phyloP scores from a whole-genome alignment of 2,329 filamentous ascomycete genomes.

The Chrysoporthe cubensis region DNA sequence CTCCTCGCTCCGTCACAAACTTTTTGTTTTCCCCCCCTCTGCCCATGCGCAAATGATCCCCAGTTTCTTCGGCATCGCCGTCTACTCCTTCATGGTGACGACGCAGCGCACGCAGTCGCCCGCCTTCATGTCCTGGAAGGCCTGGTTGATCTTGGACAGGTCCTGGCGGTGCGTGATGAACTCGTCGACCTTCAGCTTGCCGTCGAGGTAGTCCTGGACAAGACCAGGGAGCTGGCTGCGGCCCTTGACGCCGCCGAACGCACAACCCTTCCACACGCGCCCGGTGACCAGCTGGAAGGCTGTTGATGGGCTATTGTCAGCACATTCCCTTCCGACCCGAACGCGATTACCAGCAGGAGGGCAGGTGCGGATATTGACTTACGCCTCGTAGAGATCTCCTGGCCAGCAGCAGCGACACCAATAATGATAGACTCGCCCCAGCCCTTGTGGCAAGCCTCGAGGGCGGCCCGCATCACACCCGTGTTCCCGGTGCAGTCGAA shows the following conservation, averaged over 20 bases:
- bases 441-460: slow-evolving; percentile 98
- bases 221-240: slow-evolving; percentile 87
- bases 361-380: slow-evolving; percentile 49
- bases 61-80: background rate
- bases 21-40: background rate
- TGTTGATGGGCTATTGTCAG: slow-evolving; percentile 10
- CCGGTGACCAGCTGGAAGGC: slow-evolving; percentile 98
- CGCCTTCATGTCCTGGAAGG: slow-evolving; percentile 89
- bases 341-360: background rate
- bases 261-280: slow-evolving; percentile 96
- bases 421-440: slow-evolving; percentile 99
- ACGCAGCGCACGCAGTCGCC: slow-evolving; percentile 98
- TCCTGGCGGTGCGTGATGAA: slow-evolving; percentile 97
- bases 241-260: slow-evolving; percentile 97
- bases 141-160: slow-evolving; percentile 81
- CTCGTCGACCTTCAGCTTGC: slow-evolving; percentile 95
- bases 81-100: slow-evolving; percentile 62
- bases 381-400: slow-evolving; percentile 94
- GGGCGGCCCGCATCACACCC: slow-evolving; percentile 89
- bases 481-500: slow-evolving; percentile 99
- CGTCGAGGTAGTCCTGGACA: slow-evolving; percentile 86
- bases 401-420: slow-evolving; percentile 92
- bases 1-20: background rate
- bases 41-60: background rate
- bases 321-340: background rate